These are phyloP conservation scores for Penicillium pancosmium DNA, from an alignment of 495 filamentous ascomycete species.

Conservation along the genomic window DNA sequence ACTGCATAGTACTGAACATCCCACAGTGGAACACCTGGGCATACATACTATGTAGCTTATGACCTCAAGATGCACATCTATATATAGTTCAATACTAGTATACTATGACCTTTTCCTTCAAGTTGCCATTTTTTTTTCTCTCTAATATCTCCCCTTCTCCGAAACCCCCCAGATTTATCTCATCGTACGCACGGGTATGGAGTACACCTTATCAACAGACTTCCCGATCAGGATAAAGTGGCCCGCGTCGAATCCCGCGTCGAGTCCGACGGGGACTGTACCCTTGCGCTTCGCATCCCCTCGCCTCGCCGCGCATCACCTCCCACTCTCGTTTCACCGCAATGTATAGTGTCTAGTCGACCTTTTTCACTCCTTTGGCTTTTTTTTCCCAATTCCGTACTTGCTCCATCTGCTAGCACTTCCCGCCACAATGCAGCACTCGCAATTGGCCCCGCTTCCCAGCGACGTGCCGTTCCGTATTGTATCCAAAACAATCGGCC, in stretches of 20 bases:
- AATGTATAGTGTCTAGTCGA: slow-evolving; percentile 11
- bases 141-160: too few species aligned
- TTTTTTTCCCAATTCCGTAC: background rate
- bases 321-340: slow-evolving; percentile 6
- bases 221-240: slow-evolving; percentile 54
- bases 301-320: slow-evolving; percentile 10
- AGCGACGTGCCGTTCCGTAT: slow-evolving; percentile 88
- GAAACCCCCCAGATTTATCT: too few species aligned
- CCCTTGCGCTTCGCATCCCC: slow-evolving; percentile 13
- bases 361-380: slow-evolving; percentile 6
- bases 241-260: slow-evolving; percentile 36
- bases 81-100: too few species aligned
- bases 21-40: too few species aligned
- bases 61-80: too few species aligned
- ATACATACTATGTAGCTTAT: too few species aligned
- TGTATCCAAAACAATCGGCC: slow-evolving; percentile 92
- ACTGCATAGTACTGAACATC: too few species aligned
- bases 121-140: too few species aligned
- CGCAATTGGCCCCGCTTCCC: slow-evolving; percentile 86
- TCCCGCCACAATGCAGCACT: slow-evolving; percentile 60
- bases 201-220: slow-evolving; percentile 35
- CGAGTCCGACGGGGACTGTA: slow-evolving; percentile 2
- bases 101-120: too few species aligned
- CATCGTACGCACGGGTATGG: background rate
- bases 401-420: background rate